Base-by-base conservation (phyloP, 106 monocot species). In the Hemerocallis citrina region DNA sequence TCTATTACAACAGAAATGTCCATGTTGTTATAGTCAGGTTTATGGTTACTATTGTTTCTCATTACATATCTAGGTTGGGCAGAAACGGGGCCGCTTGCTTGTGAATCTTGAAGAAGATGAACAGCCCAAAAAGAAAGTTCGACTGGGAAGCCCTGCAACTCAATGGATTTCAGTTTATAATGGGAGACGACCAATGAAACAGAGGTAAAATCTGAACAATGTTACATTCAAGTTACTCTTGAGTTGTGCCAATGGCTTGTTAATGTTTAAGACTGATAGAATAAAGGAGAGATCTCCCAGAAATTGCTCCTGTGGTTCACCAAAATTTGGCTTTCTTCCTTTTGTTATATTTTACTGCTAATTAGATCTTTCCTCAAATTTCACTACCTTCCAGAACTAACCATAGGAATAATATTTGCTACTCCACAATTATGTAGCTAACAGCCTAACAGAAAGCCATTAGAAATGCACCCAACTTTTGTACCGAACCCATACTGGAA, bases 131-230 rank as follows among this genome's bases (percentile, higher is more conserved):
- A 96, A 96, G 76, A 96, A 87, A 78, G 84, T 96, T 43, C 65
- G 95, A 39, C 52, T 96, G 52, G 95, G 95, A 61, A 90, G 76
- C 67, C 90, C 90, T 19, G 95, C 95, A 46, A 90, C 84, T 16
- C 95, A 96, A 64, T 96, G 95, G 95, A 87, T 96, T 62, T 90
- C 95, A 58, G 90, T 96, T 64, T 96, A 96, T 59, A 96, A 96
- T 75, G 90, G 90, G 56, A 78, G 90, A 52, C 68, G 79, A 42
- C 86, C 90, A 12, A 96, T 96, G 95, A 96, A 96, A 56, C 95
- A 96, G 69, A 96, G 95, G 95, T 95, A 77, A 61, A 43, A 25
- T 14, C 20, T 52, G 23, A 41, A 38, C 8, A 13, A 41, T 10
- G 0, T 15, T 40, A 1, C n/a, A 16, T 55, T 5, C 1, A 17